phyloP scores from a whole-genome alignment of 371 early-diverging fungal genomes.

The Mucor circinelloides region DNA sequence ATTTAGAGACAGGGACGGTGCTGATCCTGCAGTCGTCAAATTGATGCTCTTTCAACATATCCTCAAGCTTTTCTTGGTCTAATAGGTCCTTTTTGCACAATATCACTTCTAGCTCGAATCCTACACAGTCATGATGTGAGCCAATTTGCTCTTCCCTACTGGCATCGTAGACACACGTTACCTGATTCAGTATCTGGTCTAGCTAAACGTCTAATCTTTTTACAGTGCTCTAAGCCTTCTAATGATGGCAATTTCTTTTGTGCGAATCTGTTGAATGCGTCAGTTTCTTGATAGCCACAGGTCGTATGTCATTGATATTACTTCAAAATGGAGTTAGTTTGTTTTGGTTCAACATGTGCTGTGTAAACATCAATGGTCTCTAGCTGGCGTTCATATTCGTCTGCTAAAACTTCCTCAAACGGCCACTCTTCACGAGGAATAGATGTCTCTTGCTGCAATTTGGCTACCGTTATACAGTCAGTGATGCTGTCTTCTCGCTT shows the following conservation, averaged over 20 bases:
- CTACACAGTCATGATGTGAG: not conserved
- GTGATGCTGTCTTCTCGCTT: not conserved
- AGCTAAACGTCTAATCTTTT: slow-evolving; percentile 41
- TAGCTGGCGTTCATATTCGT: slow-evolving; percentile 41
- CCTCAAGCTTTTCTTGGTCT: not conserved
- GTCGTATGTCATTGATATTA: slow-evolving; percentile 14
- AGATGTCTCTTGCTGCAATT: not conserved
- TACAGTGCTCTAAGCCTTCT: slow-evolving; percentile 44
- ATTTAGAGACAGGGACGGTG: slow-evolving; percentile 35
- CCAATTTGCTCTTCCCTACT: not conserved
- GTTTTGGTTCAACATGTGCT: slow-evolving; percentile 41
- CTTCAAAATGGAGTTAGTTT: slow-evolving; percentile 46
- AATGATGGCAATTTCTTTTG: slow-evolving; percentile 42
- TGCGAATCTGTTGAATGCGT: slow-evolving; percentile 35
- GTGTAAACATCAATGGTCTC: slow-evolving; percentile 45
- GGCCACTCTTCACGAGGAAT: slow-evolving; percentile 44
- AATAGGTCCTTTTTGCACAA: not conserved
- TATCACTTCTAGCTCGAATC: slow-evolving; percentile 10
- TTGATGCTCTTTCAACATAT: slow-evolving; percentile 17
- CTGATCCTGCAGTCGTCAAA: slow-evolving; percentile 19
- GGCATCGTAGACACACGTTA: not conserved
- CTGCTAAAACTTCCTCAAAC: slow-evolving; percentile 41
- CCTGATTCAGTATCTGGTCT: slow-evolving; percentile 7
- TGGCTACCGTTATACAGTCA: not conserved
- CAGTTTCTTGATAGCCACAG: not conserved